phyloP scores from a whole-genome alignment of 768 basidiomycete genomes.

The Suillus lakei region DNA sequence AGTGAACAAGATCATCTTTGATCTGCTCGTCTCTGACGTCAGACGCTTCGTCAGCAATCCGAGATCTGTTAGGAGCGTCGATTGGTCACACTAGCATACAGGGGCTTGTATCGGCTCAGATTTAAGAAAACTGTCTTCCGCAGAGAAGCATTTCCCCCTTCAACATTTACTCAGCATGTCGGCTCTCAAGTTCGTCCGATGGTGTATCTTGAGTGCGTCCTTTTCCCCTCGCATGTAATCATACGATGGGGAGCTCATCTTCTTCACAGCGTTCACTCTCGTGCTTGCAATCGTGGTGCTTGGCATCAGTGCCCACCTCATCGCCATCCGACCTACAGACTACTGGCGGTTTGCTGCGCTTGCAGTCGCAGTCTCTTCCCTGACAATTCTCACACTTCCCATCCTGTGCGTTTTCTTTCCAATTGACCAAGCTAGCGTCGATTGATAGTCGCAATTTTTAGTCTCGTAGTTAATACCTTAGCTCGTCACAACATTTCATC shows the following conservation, averaged over 20 bases:
- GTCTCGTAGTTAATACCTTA: conserved; percentile 29
- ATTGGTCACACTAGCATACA: background rate
- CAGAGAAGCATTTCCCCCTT: background rate
- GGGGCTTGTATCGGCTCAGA: background rate
- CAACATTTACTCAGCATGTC: background rate
- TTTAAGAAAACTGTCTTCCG: background rate
- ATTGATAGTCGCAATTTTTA: conserved; percentile 1
- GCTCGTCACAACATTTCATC: conserved; percentile 21
- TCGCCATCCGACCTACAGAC: conserved; percentile 19
- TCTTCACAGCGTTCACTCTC: conserved; percentile 14
- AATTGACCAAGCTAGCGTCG: background rate
- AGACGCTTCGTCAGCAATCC: conserved; percentile 2
- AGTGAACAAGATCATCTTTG: background rate
- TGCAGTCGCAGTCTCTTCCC: conserved; percentile 30
- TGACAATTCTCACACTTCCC: conserved; percentile 34
- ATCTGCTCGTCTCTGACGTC: background rate
- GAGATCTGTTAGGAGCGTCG: background rate
- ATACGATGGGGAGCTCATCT: background rate
- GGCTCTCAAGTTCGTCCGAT: background rate
- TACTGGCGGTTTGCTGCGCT: conserved; percentile 33
- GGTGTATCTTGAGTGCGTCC: background rate
- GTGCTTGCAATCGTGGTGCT: conserved; percentile 38
- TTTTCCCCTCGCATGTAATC: background rate
- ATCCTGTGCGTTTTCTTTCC: conserved; percentile 25
- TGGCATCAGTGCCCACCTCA: conserved; percentile 31